A percentile compares a stretch with the other conserved stretches of the same genome.
These are phyloP conservation scores for Atkinsonella texensis DNA, from an alignment of 2,329 filamentous ascomycete species.

Conservation along the genomic window DNA sequence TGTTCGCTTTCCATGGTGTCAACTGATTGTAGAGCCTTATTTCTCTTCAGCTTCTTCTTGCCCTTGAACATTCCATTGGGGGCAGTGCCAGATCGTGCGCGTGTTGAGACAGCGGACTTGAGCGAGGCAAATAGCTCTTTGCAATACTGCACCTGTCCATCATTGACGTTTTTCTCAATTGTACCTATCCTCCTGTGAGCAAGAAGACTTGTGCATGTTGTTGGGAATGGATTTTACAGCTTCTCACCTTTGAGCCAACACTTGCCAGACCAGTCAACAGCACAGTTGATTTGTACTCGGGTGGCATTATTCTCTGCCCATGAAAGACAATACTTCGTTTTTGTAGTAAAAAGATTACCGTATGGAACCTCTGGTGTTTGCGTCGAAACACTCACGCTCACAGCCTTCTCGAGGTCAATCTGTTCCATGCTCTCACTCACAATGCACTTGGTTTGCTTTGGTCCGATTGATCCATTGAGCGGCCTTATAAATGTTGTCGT, in stretches of 20 bases:
- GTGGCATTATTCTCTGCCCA: conserved; percentile 86
- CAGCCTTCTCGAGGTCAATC: conserved; percentile 75
- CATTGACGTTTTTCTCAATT: conserved; percentile 90
- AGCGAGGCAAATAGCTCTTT: conserved; percentile 68
- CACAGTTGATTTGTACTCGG: conserved; percentile 74
- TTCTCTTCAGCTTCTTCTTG: conserved; percentile 51
- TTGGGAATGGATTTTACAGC: background rate
- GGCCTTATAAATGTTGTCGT: conserved; percentile 88
- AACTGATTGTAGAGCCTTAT: conserved; percentile 32
- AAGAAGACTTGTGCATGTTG: background rate
- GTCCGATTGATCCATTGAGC: conserved; percentile 70
- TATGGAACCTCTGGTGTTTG: conserved; percentile 92
- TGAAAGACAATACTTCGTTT: conserved; percentile 87
- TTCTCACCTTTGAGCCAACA: conserved; percentile 86
- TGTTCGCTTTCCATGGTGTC: conserved; percentile 28
- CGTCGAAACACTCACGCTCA: conserved; percentile 71
- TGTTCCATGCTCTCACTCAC: conserved; percentile 75
- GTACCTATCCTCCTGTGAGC: conserved; percentile 48
- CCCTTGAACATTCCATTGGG: conserved; percentile 37
- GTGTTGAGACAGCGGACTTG: conserved; percentile 59
- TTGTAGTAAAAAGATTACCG: conserved; percentile 81
- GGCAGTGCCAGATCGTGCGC: conserved; percentile 37
- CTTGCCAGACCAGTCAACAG: conserved; percentile 93
- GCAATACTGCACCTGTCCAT: conserved; percentile 75
- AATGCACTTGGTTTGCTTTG: conserved; percentile 89